Percentiles rank a stretch among this genome's conserved stretches.
Conservation (phyloP, 2,329 filamentous ascomycete genomes). For the Tympanopsis confertula region DNA sequence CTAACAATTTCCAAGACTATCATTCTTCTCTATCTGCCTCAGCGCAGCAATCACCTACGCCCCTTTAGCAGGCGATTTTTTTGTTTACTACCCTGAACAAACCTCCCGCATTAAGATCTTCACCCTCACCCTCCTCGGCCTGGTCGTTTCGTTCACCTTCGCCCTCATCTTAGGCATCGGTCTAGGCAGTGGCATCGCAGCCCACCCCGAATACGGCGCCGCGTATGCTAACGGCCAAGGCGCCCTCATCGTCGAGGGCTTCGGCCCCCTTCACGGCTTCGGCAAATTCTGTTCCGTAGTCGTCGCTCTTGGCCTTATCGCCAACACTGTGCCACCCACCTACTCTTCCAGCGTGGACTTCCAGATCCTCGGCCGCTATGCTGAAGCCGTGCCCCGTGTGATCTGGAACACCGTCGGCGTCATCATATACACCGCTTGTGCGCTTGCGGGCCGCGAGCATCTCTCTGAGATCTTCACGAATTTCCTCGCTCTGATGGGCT, state of each 20-base stretch:
- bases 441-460: constrained; percentile 46
- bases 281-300: constrained; percentile 58
- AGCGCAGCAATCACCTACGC: constrained; percentile 44
- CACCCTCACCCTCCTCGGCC: constrained; percentile 39
- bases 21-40: constrained; percentile 45
- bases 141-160: constrained; percentile 45
- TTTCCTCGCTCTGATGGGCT: constrained; percentile 60
- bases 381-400: constrained; percentile 45
- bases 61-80: constrained; percentile 42
- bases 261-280: constrained; percentile 44
- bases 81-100: constrained; percentile 22
- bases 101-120: constrained; percentile 29
- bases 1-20: constrained; percentile 25
- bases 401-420: constrained; percentile 53
- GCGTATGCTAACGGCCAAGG: constrained; percentile 49
- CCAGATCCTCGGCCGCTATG: constrained; percentile 50
- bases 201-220: constrained; percentile 36
- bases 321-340: constrained; percentile 53
- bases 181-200: constrained; percentile 42
- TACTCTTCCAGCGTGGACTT: constrained; percentile 58
- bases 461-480: constrained; percentile 57
- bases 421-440: constrained; percentile 52
- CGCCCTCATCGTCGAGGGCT: constrained; percentile 52
- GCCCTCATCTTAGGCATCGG: constrained; percentile 51
- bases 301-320: constrained; percentile 50